Base-by-base conservation (phyloP, 768 basidiomycete species). In the Mycena crocata region DNA sequence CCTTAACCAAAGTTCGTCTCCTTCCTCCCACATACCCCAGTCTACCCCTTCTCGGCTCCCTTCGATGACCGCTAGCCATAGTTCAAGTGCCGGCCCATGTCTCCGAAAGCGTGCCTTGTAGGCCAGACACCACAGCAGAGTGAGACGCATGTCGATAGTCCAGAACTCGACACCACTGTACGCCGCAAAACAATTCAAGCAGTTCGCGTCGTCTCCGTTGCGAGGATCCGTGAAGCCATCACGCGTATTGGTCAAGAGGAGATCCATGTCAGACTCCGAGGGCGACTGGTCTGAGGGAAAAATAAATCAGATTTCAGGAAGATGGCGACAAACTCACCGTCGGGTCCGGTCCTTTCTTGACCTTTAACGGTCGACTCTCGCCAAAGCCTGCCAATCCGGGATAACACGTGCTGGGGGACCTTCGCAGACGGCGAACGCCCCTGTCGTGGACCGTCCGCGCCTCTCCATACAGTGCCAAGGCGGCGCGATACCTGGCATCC, bases 21-120 rank as follows among this genome's bases (percentile, higher is more conserved):
- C 67, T 21, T 62, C 60, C 50, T 58, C 62, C 67, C 67, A 68
- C 62, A 68, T 68, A 2, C 37, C 31, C 67, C 67, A 68, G 52
- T 64, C 62, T 3, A 68, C 52, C 23, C 67, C 40, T 24, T 64
- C 62, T 9, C 67, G 42, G 2, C 37, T 42, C 0, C 62, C 67
- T 31, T 57, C 42, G 44, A 68, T 68, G 32, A 68, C 64, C 14
- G 57, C 56, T 26, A 68, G 26, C 67, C 67, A 68, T 9, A 68
- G 62, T 31, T 63, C 67, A 3, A 68, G 57, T 15, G 67, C 67
- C 1, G 61, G 56, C 19, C 46, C 49, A 24, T 35, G 51, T 52
- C 48, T 57, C 8, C 57, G 52, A 28, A 49, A 48, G 31, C 62
- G 62, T 48, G 67, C 67, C 28, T 68, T 62, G 57, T 62, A 68